Evolutionary conservation across 2,329 filamentous ascomycete species (phyloP).

Genomic region (Alternaria gansuensis): DNA sequence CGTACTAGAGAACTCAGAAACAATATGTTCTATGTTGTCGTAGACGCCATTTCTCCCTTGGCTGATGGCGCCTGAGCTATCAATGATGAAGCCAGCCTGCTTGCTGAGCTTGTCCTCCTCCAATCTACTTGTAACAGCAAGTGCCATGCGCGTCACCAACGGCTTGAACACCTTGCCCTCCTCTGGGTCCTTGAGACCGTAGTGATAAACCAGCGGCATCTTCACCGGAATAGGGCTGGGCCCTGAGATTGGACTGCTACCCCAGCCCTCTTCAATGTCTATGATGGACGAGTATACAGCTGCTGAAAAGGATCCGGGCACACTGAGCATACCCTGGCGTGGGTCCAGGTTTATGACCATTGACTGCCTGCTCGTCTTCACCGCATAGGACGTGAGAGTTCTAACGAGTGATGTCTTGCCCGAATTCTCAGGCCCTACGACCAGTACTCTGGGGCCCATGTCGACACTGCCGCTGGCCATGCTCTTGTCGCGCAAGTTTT

Average conservation of each 20-base stretch:
- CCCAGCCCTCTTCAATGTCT: constrained; percentile 89
- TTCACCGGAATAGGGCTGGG: constrained; percentile 90
- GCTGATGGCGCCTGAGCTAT: constrained; percentile 76
- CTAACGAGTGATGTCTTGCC: constrained; percentile 87
- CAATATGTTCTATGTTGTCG: constrained; percentile 82
- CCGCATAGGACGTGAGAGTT: constrained; percentile 80
- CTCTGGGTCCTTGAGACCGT: constrained; percentile 76
- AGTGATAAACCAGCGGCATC: constrained; percentile 89
- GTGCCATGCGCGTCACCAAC: constrained; percentile 77
- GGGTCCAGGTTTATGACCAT: constrained; percentile 87
- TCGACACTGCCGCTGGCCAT: constrained; percentile 45
- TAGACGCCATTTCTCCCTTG: constrained; percentile 70
- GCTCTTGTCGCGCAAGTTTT: constrained; percentile 72
- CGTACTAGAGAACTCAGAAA: constrained; percentile 71
- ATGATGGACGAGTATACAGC: constrained; percentile 87
- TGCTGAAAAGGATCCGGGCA: constrained; percentile 80
- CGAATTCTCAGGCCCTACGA: constrained; percentile 78
- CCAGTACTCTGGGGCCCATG: constrained; percentile 80
- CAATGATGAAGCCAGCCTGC: constrained; percentile 82
- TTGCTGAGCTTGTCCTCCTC: constrained; percentile 77
- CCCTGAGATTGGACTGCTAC: constrained; percentile 87
- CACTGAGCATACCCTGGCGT: constrained; percentile 66
- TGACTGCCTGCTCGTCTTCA: constrained; percentile 76
- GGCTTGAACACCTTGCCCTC: constrained; percentile 75
- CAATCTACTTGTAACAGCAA: constrained; percentile 79